Evolutionary conservation across 139 green algal species (phyloP).

Genomic region (Axilococcus clingmanii): DNA sequence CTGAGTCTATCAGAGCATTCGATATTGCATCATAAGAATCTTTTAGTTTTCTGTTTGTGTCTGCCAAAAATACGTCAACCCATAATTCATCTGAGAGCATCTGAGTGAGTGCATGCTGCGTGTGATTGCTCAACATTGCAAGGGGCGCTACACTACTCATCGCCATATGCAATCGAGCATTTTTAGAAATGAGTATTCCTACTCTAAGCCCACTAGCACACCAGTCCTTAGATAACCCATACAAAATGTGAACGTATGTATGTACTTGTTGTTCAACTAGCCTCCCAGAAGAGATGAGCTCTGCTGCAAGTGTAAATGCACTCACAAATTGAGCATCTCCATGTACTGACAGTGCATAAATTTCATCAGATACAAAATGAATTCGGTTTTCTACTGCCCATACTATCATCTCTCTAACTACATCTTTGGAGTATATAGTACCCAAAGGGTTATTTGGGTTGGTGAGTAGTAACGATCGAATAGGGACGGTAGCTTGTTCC

Average conservation of each 20-base stretch:
- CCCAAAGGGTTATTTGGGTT: constrained; percentile 68
- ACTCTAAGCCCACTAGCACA: constrained; percentile 53
- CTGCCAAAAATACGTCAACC: constrained; percentile 32
- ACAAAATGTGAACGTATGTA: constrained; percentile 35
- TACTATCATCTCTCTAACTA: constrained; percentile 33
- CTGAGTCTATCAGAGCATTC: constrained; percentile 34
- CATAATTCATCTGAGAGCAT: constrained; percentile 43
- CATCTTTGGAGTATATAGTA: constrained; percentile 28
- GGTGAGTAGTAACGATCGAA: constrained; percentile 49
- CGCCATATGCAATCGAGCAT: constrained; percentile 26
- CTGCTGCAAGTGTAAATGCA: constrained; percentile 25
- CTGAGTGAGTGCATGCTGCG: constrained; percentile 28
- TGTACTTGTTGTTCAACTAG: constrained; percentile 15
- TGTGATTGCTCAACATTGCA: constrained; percentile 18
- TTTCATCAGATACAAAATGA: constrained; percentile 67
- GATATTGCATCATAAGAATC: constrained; percentile 35
- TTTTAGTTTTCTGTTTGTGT: constrained; percentile 37
- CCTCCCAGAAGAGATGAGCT: constrained; percentile 9
- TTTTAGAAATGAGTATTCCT: constrained; percentile 52
- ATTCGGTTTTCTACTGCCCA: constrained; percentile 48
- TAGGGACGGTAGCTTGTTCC: background rate
- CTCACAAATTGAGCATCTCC: constrained; percentile 20
- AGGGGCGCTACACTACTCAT: constrained; percentile 53
- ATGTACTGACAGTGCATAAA: constrained; percentile 63
- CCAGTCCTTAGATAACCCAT: constrained; percentile 51